Evolutionary conservation across 441 rosid genomes (phyloP), one percentile per base, ranked within the genome.

Genomic region (Flueggea neowawraea): DNA sequence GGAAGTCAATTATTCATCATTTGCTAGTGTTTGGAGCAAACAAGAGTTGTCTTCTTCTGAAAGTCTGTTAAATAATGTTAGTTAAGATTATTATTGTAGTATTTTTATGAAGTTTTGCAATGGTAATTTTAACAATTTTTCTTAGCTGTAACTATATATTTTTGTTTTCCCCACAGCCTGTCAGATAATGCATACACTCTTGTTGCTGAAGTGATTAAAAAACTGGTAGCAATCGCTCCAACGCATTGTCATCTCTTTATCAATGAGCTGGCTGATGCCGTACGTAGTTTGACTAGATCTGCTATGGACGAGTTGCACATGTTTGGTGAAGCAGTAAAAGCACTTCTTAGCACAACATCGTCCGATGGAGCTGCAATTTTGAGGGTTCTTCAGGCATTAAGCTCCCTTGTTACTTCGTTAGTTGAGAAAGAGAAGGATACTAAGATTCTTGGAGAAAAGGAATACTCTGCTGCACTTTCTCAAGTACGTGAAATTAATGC

Each of bases 321-420:
- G 71, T 91, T 91, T 66, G 87, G 99, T 67, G 95, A 88, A 81
- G 88, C 94, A 7, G 84, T 85, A 52, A 85, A 91, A 76, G 85
- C 95, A 50, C 88, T 91, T 57, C 85, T 95, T 55, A 87, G 88
- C 65, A 79, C 85, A 44, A 68, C 94, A 64, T 81, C 93, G 49
- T 85, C 91, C 13, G 98, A 91, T 78, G 99, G 99, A 61, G 94
- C 98, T 73, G 88, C 96, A 64, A 87, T 91, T 68, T 77, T 95
- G 63, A 80, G 99, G 82, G 98, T 91, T 67, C 67, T 95, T 72
- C 99, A 88, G 78, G 91, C 97, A 31, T 71, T 95, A 52, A 95
- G 97, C 78, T 82, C 97, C 47, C 91, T 95, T 74, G 84, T 85
- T 62, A 61, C 81, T 13, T 81, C 86, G 17, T 63, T 89, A 60